A percentile compares a stretch with the other conserved stretches of the same genome.
These are phyloP conservation scores for Aureobasidium sp. DNA, from an alignment of 2,329 filamentous ascomycete genomes.

Conservation along the genomic window DNA sequence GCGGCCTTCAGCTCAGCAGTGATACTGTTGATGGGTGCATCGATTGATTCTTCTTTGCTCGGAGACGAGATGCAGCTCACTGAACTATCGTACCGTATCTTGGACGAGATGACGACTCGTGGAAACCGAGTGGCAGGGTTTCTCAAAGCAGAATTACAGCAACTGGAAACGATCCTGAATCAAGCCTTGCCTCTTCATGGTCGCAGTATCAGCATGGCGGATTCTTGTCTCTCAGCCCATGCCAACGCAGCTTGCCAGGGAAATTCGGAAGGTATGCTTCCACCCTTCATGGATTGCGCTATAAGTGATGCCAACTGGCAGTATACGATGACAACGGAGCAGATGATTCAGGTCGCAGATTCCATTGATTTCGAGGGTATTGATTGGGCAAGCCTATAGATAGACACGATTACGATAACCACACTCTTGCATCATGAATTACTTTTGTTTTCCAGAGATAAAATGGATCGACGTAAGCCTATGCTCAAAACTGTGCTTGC, in stretches of 20 bases:
- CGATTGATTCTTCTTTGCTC: background rate
- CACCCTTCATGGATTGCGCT: background rate
- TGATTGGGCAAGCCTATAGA: background rate
- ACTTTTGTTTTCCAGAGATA: no score
- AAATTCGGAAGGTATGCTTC: background rate
- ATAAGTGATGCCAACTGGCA: conserved; percentile 27
- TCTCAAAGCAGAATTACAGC: background rate
- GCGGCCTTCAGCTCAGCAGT: background rate
- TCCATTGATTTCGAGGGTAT: background rate
- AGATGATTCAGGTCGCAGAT: conserved; percentile 3
- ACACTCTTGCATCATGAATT: no score
- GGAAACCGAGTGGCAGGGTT: background rate
- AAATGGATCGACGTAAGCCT: no score
- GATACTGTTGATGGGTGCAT: background rate
- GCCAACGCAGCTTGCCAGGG: background rate
- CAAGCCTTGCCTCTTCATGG: background rate
- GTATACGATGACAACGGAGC: background rate
- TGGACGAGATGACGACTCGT: background rate
- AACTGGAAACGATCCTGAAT: background rate
- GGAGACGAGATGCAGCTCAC: background rate
- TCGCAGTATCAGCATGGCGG: background rate
- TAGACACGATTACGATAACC: no score
- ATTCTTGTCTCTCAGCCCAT: background rate
- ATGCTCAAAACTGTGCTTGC: no score
- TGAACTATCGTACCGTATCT: background rate